Base-by-base conservation (phyloP, 352 stramenopile species). In the Phytophthora pluvialis region DNA sequence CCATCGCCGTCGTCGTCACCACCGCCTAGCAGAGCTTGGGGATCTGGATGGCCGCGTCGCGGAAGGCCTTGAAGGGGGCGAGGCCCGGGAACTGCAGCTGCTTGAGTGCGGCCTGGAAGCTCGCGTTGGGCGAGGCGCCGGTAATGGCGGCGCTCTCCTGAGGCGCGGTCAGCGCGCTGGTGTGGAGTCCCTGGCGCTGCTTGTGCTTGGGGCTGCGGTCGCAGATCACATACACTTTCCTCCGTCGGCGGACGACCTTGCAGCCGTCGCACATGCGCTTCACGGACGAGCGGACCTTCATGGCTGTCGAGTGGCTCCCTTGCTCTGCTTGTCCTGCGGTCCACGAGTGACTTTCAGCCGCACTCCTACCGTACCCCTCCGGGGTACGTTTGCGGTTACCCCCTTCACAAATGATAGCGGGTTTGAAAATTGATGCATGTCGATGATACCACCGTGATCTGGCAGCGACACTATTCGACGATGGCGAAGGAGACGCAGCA, bases 41-140 rank as follows among this genome's bases (percentile, higher is more conserved):
- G 50, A 94, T 84, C 55, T 76, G 60, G 63, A 94, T 87, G 21
- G 66, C 33, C 5, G 86, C 83, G 21, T 93, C 80, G 35, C 86
- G 86, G 78, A 95, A 94, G 50, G 81, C 72, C 70, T 91, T 82
- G 73, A 95, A 95, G 9, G 69, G 71, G 35, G 79, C 72, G 25
- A 95, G 81, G 9, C 81, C 86, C 3, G 87, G 88, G 88, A 99
- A 92, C 88, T 99, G 67, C 83, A 99, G 53, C 87, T 98, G 72
- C 82, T 97, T 93, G 42, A 98, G 91, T 31, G 97, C 97, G 67
- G 78, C 78, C 35, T 88, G 90, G 77, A 98, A 96, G 82, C 90
- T 95, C n/a, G 88, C 89, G 52, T 97, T 98, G 59, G 91, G 78
- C 25, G 94, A 98, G 52, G 86, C 86, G 2, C 97, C 51, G 26